Evolutionary conservation across 257 asterid genomes (phyloP), one percentile per base, ranked within the genome.

Genomic region (Solanum arcanum): DNA sequence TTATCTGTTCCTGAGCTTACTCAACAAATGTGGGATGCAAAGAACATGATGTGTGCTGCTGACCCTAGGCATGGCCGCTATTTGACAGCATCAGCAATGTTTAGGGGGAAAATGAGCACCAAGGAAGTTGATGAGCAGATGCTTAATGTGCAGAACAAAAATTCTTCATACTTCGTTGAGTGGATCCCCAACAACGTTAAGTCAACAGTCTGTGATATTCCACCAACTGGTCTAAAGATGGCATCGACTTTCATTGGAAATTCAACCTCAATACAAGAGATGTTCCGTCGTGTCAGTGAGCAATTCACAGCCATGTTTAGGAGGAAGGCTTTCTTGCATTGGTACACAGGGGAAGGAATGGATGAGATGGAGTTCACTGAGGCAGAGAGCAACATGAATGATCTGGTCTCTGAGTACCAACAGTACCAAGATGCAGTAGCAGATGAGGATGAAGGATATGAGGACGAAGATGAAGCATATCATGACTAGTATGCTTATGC

Each of bases 371-470:
- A 86, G 29, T 86, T 86, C 88, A 86, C 88, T 1, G 88, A 86
- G 75, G 88, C 88, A 3, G 88, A 86, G 83, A 86, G 88, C 83
- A 86, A 86, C 84, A 86, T 88, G 90, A 86, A 88, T 29, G 90
- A 88, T 72, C 86, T 88, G 90, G 90, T 88, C 16, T 88, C 90
- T 2, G 90, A 88, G 44, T 88, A 88, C 52, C 90, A 88, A 77
- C 90, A 88, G 69, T 88, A 88, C 23, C 90, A 88, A 64, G 90
- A 88, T 83, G 90, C 90, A 46, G 87, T 88, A 21, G 90, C 90
- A n/a, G 90, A 88, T 59, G 92, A 90, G 77, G 91, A 90, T 31
- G 89, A 86, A 9, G 91, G 49, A 39, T 86, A 72, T 15, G 88
- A 90, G 88, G 89, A 88, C 5, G 89, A 89, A 64, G 91, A 89